Base-by-base conservation (phyloP, 2,329 filamentous ascomycete species). In the Emergomyces orientalis region DNA sequence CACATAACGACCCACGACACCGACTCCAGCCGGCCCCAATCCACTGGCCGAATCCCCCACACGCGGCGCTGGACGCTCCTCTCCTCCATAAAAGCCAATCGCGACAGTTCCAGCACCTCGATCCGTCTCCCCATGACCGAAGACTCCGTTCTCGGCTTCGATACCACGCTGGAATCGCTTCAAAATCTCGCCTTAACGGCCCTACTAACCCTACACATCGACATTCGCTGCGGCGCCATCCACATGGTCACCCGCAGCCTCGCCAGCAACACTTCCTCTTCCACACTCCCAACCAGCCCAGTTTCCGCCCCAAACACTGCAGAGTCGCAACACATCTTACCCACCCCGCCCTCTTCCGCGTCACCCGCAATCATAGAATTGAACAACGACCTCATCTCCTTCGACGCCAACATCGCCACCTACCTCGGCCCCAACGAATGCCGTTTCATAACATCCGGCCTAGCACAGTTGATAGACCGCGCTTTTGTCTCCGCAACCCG, bases 71-170 rank as follows among this genome's bases (percentile, higher is more conserved):
- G 92, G 92, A 96, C 91, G 37, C 77, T 94, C 60, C 83, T 92
- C 69, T 86, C 88, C 64, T 84, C 88, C 65, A 81, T 84, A 78
- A 65, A 75, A 52, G 74, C 79, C 27, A 75, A 78, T 58, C 82
- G 85, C 61, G 63, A 75, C 61, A 81, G 84, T 63, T 81, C 81
- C 1, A 45, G 41, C 56, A 32, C 1, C 22, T 84, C 87, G 6
- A 86, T 95, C 32, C 91, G 93, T 75, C 82, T 99, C 34, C 94
- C 94, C 0, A 86, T 99, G 75, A 96, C 92, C 63, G 81, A 86
- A 66, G 90, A 96, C 69, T 93, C 90, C 19, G 91, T 90, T 62
- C 89, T 88, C 69, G 86, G 87, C 22, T 97, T 99, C 73, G 94
- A 99, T 74, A 86, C 83, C 64, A 94, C 96, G 22, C 82, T 97